A percentile compares a stretch with the other conserved stretches of the same genome.
Evolutionary conservation across 2,329 filamentous ascomycete genomes (phyloP).

Genomic region (Colletotrichum aenigma): DNA sequence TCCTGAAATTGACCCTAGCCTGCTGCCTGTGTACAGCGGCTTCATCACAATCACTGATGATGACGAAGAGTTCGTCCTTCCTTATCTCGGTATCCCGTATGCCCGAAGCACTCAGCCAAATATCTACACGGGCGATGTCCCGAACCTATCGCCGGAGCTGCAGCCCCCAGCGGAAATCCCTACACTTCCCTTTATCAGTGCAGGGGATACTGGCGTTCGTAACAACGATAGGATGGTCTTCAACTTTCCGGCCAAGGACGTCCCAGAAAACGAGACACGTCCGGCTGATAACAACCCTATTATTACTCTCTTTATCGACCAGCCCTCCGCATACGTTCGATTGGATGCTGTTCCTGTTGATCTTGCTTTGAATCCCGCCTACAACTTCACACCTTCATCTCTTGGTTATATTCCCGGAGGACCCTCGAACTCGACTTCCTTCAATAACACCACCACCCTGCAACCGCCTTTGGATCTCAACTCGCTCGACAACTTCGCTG

Average conservation of each 20-base stretch:
- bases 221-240: background rate
- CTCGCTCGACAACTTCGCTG: background rate
- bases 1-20: background rate
- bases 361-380: background rate
- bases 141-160: background rate
- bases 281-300: background rate
- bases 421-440: background rate
- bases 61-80: background rate
- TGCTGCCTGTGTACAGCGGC: slow-evolving; percentile 4
- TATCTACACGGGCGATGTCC: background rate
- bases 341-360: slow-evolving; percentile 1
- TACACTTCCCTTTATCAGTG: background rate
- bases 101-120: background rate
- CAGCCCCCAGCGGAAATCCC: background rate
- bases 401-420: background rate
- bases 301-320: background rate
- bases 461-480: background rate
- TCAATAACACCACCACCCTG: background rate
- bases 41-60: background rate
- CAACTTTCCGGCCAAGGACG: slow-evolving; percentile 7
- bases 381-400: background rate
- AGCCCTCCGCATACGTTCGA: slow-evolving; percentile 3
- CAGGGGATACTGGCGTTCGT: background rate
- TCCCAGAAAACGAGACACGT: background rate
- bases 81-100: slow-evolving; percentile 5